A percentile compares a stretch with the other conserved stretches of the same genome.
phyloP scores from a whole-genome alignment of 2,329 filamentous ascomycete genomes.

The Ceratocystis cacaofunesta region DNA sequence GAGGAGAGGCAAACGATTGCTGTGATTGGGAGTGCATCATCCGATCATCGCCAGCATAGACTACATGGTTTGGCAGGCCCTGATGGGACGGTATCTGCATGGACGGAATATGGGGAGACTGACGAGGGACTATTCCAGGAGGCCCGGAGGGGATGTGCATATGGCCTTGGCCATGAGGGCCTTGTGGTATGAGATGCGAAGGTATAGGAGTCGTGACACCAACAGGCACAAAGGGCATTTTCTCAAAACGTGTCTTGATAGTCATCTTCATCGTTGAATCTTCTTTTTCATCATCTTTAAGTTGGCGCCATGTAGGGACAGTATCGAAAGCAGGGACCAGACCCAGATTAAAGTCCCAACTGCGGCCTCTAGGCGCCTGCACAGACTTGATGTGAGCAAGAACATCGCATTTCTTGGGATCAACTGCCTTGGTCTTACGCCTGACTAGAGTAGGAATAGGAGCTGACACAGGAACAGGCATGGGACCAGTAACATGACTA shows the following conservation, averaged over 20 bases:
- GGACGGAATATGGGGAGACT: slow-evolving; percentile 60
- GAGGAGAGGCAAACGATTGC: slow-evolving; percentile 74
- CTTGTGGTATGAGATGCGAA: slow-evolving; percentile 53
- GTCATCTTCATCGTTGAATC: slow-evolving; percentile 50
- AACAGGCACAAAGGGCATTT: slow-evolving; percentile 32
- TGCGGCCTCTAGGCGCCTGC: slow-evolving; percentile 32
- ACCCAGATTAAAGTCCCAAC: slow-evolving; percentile 65
- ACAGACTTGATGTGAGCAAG: slow-evolving; percentile 40
- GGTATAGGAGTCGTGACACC: slow-evolving; percentile 51
- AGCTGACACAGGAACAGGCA: not conserved
- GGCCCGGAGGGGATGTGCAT: slow-evolving; percentile 46
- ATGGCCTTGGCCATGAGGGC: slow-evolving; percentile 63
- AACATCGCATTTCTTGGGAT: slow-evolving; percentile 52
- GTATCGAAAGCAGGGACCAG: slow-evolving; percentile 76
- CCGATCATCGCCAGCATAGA: slow-evolving; percentile 61
- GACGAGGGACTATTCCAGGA: slow-evolving; percentile 25
- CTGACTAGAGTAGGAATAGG: slow-evolving; percentile 36
- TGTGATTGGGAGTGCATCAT: slow-evolving; percentile 79
- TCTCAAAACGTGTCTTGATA: slow-evolving; percentile 69
- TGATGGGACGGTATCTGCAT: slow-evolving; percentile 62
- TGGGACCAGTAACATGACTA: not conserved
- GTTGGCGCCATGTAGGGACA: slow-evolving; percentile 65
- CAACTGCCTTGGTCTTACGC: slow-evolving; percentile 57
- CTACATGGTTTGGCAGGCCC: slow-evolving; percentile 43
- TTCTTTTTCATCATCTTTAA: slow-evolving; percentile 51